Evolutionary conservation across 306 rosid species (phyloP).

Genomic region (Lablab purpureus): DNA sequence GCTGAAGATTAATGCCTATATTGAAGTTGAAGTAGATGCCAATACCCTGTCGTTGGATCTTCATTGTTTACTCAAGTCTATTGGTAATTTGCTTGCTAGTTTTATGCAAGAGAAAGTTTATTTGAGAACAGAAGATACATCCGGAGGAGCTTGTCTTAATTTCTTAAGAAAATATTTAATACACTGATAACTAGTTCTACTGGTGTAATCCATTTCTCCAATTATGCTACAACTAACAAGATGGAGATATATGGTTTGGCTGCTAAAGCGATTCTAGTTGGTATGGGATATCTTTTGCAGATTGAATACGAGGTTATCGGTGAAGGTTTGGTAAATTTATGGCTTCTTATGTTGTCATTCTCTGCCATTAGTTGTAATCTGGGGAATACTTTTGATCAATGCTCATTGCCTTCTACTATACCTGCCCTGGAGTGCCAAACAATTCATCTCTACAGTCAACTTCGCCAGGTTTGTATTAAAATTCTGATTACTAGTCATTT

Average conservation of each 20-base stretch:
- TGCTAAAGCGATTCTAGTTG: slow-evolving; percentile 64
- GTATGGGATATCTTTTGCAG: slow-evolving; percentile 75
- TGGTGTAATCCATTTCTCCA: slow-evolving; percentile 52
- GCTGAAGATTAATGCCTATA: slow-evolving; percentile 53
- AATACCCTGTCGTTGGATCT: slow-evolving; percentile 54
- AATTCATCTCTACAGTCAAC: slow-evolving; percentile 77
- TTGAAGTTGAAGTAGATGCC: slow-evolving; percentile 48
- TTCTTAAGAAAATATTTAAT: slow-evolving; percentile 74
- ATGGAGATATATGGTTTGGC: slow-evolving; percentile 47
- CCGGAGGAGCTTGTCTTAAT: slow-evolving; percentile 73
- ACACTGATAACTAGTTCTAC: slow-evolving; percentile 59
- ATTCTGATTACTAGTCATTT: slow-evolving; percentile 40
- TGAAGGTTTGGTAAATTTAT: slow-evolving; percentile 70
- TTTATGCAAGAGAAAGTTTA: slow-evolving; percentile 82
- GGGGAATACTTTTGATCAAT: slow-evolving; percentile 46
- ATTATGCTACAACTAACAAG: slow-evolving; percentile 46
- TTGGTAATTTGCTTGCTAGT: slow-evolving; percentile 68
- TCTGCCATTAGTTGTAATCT: slow-evolving; percentile 56
- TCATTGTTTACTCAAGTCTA: slow-evolving; percentile 64
- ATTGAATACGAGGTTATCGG: slow-evolving; percentile 85
- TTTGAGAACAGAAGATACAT: slow-evolving; percentile 80
- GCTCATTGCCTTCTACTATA: slow-evolving; percentile 57
- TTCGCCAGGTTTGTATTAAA: slow-evolving; percentile 81
- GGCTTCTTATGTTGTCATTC: slow-evolving; percentile 74
- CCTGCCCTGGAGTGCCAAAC: slow-evolving; percentile 71